Evolutionary conservation across 2,329 filamentous ascomycete genomes (phyloP).

Genomic region (Calonectria pteridis): DNA sequence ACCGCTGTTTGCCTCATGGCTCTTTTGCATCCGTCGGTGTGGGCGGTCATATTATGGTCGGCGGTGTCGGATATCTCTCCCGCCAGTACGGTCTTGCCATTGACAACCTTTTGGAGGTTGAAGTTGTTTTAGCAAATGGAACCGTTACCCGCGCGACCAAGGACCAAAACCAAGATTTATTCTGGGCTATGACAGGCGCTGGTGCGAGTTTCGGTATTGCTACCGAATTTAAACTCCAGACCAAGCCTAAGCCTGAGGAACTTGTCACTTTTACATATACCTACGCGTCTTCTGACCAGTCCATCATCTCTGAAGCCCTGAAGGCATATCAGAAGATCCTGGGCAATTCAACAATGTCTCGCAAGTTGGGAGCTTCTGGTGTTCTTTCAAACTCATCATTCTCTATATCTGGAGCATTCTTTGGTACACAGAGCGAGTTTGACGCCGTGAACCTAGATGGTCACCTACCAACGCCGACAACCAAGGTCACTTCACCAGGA

Average conservation of each 20-base stretch:
- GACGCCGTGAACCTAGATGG: neutral
- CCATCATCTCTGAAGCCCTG: neutral
- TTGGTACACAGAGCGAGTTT: neutral
- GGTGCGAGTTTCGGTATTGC: slow-evolving; percentile 8
- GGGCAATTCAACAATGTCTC: neutral
- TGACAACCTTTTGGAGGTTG: neutral
- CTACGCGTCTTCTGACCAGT: neutral
- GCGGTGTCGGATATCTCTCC: neutral
- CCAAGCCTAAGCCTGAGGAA: slow-evolving; percentile 2
- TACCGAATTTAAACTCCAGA: slow-evolving; percentile 14
- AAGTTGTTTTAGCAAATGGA: neutral
- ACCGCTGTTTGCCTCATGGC: neutral
- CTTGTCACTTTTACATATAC: neutral
- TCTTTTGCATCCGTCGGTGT: neutral
- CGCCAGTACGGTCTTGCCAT: neutral
- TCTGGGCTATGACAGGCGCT: neutral
- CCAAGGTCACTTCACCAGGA: neutral
- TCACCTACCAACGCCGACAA: neutral
- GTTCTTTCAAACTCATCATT: neutral
- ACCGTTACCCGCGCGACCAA: neutral
- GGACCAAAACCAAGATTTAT: neutral
- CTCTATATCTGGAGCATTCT: neutral
- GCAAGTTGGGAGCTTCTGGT: neutral
- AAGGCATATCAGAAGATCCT: neutral
- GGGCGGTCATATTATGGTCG: neutral